A percentile compares a stretch with the other conserved stretches of the same genome.
phyloP scores from a whole-genome alignment of 2,329 filamentous ascomycete species.

The Aspergillus sp. region DNA sequence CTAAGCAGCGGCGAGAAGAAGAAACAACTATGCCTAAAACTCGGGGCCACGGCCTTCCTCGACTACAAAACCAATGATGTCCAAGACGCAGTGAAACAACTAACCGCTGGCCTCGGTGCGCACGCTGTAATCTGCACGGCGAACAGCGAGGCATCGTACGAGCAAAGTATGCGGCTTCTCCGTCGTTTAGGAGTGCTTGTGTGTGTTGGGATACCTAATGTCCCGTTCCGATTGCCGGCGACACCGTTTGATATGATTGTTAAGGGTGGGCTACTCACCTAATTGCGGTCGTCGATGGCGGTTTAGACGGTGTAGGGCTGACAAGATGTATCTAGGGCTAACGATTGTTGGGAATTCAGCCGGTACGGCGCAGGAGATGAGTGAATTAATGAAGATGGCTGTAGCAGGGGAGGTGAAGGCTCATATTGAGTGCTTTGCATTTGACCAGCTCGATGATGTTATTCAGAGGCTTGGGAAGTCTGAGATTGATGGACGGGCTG shows the following conservation, averaged over 20 bases:
- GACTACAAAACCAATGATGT: slow-evolving; percentile 39
- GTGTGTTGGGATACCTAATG: slow-evolving; percentile 48
- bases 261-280: slow-evolving; percentile 30
- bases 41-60: slow-evolving; percentile 35
- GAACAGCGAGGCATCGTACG: slow-evolving; percentile 47
- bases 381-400: slow-evolving; percentile 46
- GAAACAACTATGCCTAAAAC: slow-evolving; percentile 31
- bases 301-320: not conserved
- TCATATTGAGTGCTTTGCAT: slow-evolving; percentile 37
- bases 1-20: slow-evolving; percentile 35
- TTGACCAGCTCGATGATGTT: slow-evolving; percentile 36
- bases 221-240: slow-evolving; percentile 46
- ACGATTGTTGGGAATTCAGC: slow-evolving; percentile 50
- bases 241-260: slow-evolving; percentile 51
- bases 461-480: slow-evolving; percentile 36
- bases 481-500: slow-evolving; percentile 39
- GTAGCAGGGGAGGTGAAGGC: slow-evolving; percentile 42
- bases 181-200: slow-evolving; percentile 49
- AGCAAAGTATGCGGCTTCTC: slow-evolving; percentile 45
- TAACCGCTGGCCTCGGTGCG: slow-evolving; percentile 45
- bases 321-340: slow-evolving; percentile 28
- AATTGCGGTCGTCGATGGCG: not conserved
- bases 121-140: slow-evolving; percentile 50
- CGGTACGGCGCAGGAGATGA: slow-evolving; percentile 47
- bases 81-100: slow-evolving; percentile 38